These are phyloP conservation scores for Cyberlindnera amylophila DNA, from an alignment of 805 yeast species.

Conservation along the genomic window DNA sequence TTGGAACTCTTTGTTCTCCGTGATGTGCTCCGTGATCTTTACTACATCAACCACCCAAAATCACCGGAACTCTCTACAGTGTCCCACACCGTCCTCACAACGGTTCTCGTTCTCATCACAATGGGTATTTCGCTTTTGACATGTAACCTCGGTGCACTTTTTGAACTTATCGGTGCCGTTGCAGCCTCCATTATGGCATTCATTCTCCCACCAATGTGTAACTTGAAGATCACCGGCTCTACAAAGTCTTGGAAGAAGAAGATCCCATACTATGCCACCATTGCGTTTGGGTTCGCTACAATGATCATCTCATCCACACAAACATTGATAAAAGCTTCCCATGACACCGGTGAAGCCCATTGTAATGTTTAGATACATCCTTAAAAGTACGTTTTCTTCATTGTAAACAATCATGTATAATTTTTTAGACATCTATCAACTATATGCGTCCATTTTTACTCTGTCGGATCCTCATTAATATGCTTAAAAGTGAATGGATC, in stretches of 20 bases:
- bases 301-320: constrained; percentile 80
- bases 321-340: constrained; percentile 45
- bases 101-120: constrained; percentile 58
- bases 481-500: constrained; percentile 72
- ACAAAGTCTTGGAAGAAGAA: constrained; percentile 40
- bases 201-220: constrained; percentile 85
- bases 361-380: constrained; percentile 14
- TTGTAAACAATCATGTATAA: neutral
- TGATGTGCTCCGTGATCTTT: constrained; percentile 73
- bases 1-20: constrained; percentile 86
- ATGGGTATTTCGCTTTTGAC: constrained; percentile 76
- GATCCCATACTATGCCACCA: constrained; percentile 56
- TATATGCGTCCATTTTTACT: neutral
- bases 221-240: constrained; percentile 54
- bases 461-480: constrained; percentile 5
- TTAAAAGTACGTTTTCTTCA: neutral
- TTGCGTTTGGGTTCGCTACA: constrained; percentile 67
- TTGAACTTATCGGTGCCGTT: constrained; percentile 89
- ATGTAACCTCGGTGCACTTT: constrained; percentile 83
- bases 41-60: constrained; percentile 34
- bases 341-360: constrained; percentile 17
- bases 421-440: neutral
- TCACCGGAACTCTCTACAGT: constrained; percentile 39
- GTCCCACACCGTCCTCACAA: constrained; percentile 63
- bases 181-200: constrained; percentile 92